These are phyloP conservation scores for Parastagonospora avenae DNA, from an alignment of 2,329 filamentous ascomycete species.

Conservation along the genomic window DNA sequence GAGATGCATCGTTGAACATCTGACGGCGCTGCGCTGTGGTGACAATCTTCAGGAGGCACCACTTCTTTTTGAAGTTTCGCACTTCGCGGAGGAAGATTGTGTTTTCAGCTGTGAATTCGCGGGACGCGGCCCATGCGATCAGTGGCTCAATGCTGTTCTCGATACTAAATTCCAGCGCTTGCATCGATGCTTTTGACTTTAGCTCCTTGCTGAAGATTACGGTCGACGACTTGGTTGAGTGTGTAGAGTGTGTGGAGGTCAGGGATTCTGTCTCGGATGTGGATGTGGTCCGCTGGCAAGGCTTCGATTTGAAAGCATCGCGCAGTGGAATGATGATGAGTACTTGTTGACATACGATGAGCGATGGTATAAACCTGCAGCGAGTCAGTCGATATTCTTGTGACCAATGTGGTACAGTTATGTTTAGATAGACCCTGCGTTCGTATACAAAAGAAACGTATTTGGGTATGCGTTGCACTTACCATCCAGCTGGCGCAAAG, in stretches of 20 bases:
- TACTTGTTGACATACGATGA: slow-evolving; percentile 46
- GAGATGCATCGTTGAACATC: slow-evolving; percentile 45
- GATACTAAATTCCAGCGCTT: slow-evolving; percentile 43
- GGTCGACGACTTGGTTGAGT: slow-evolving; percentile 27
- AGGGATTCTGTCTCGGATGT: slow-evolving; percentile 34
- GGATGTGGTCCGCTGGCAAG: slow-evolving; percentile 22
- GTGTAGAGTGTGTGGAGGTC: slow-evolving; percentile 26
- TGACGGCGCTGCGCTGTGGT: slow-evolving; percentile 41
- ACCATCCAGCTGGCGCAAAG: slow-evolving; percentile 45
- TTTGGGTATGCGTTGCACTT: slow-evolving; percentile 15
- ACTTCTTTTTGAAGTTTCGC: slow-evolving; percentile 45
- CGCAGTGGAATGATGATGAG: slow-evolving; percentile 43
- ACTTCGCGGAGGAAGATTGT: slow-evolving; percentile 47
- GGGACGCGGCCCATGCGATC: slow-evolving; percentile 43
- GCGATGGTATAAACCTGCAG: slow-evolving; percentile 42
- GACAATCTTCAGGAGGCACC: slow-evolving; percentile 30
- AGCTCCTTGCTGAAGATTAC: slow-evolving; percentile 32
- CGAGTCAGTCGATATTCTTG: background rate
- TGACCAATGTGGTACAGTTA: background rate
- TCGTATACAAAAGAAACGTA: background rate
- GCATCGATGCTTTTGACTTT: slow-evolving; percentile 44
- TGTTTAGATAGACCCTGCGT: slow-evolving; percentile 7
- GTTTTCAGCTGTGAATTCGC: slow-evolving; percentile 47
- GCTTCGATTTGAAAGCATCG: slow-evolving; percentile 30
- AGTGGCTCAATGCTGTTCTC: slow-evolving; percentile 42